A percentile compares a stretch with the other conserved stretches of the same genome.
phyloP scores from a whole-genome alignment of 2,329 filamentous ascomycete species.

The Claviceps sp. region DNA sequence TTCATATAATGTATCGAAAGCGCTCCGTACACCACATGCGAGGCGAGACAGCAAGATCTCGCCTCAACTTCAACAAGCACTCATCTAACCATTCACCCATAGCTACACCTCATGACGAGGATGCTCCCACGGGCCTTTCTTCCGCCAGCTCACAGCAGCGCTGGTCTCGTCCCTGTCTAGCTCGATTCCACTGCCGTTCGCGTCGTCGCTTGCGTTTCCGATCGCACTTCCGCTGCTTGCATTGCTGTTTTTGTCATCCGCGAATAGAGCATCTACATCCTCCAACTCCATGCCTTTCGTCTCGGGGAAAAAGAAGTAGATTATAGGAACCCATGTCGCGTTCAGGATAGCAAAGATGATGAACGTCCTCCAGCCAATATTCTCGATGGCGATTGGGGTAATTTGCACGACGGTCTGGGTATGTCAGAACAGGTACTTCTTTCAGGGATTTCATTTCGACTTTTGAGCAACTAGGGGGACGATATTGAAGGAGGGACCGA shows the following conservation, averaged over 20 bases:
- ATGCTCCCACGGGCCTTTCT: background rate
- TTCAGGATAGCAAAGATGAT: conserved; percentile 18
- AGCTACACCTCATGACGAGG: too few species aligned
- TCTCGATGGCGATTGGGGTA: conserved; percentile 10
- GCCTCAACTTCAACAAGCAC: too few species aligned
- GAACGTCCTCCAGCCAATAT: conserved; percentile 15
- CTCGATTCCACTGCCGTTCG: background rate
- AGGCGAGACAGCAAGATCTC: too few species aligned
- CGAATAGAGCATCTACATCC: conserved; percentile 22
- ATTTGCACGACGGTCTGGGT: conserved; percentile 8
- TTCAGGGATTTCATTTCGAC: background rate
- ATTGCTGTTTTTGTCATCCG: background rate
- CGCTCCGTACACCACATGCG: too few species aligned
- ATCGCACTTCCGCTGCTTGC: too few species aligned
- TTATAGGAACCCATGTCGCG: conserved; percentile 14
- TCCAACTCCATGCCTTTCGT: conserved; percentile 27
- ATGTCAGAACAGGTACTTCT: background rate
- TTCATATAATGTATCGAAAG: too few species aligned
- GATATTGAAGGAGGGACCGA: background rate
- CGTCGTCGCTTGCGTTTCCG: background rate
- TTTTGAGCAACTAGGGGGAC: too few species aligned
- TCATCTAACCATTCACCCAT: too few species aligned
- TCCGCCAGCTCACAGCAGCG: background rate
- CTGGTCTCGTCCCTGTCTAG: background rate
- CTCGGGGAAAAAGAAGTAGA: conserved; percentile 18